A percentile compares a stretch with the other conserved stretches of the same genome.
These are phyloP conservation scores for Vickermania spadyakhi DNA, from an alignment of 208 protist genomes.

Conservation along the genomic window DNA sequence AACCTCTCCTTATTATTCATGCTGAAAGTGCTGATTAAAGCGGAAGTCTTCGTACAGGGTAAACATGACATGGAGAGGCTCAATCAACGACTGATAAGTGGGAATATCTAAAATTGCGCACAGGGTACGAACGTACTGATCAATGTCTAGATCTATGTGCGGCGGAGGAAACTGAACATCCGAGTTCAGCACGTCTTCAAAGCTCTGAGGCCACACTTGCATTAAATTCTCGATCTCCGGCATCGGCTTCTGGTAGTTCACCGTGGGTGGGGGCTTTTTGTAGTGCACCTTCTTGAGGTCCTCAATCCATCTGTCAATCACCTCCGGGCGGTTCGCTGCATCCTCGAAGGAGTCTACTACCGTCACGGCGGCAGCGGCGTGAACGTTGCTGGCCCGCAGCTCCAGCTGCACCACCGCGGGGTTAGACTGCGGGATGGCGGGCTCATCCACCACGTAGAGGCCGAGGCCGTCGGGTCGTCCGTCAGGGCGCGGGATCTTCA, in stretches of 20 bases:
- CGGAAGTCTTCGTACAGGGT: slow-evolving; percentile 96
- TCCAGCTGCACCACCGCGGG: slow-evolving; percentile 89
- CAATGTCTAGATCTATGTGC: slow-evolving; percentile 89
- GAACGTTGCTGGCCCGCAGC: slow-evolving; percentile 76
- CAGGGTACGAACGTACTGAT: slow-evolving; percentile 91
- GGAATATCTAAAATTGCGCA: slow-evolving; percentile 96
- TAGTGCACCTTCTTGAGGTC: slow-evolving; percentile 95
- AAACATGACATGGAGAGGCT: slow-evolving; percentile 97
- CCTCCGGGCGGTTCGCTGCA: slow-evolving; percentile 91
- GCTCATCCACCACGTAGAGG: slow-evolving; percentile 95
- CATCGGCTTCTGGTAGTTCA: slow-evolving; percentile 95
- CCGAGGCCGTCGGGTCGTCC: slow-evolving; percentile 83
- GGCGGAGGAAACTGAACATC: slow-evolving; percentile 81
- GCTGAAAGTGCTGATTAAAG: slow-evolving; percentile 91
- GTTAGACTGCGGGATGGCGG: slow-evolving; percentile 93
- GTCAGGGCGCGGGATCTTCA: slow-evolving; percentile 95
- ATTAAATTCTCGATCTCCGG: slow-evolving; percentile 94
- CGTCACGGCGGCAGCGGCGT: slow-evolving; percentile 38
- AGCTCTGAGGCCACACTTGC: slow-evolving; percentile 92
- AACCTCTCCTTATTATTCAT: slow-evolving; percentile 69
- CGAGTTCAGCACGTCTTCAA: slow-evolving; percentile 93
- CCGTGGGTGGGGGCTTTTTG: slow-evolving; percentile 92
- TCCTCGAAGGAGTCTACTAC: slow-evolving; percentile 93
- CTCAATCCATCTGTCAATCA: slow-evolving; percentile 93
- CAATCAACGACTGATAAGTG: slow-evolving; percentile 93